phyloP scores from a whole-genome alignment of 2,329 filamentous ascomycete genomes.

The Cordyceps cicadae region DNA sequence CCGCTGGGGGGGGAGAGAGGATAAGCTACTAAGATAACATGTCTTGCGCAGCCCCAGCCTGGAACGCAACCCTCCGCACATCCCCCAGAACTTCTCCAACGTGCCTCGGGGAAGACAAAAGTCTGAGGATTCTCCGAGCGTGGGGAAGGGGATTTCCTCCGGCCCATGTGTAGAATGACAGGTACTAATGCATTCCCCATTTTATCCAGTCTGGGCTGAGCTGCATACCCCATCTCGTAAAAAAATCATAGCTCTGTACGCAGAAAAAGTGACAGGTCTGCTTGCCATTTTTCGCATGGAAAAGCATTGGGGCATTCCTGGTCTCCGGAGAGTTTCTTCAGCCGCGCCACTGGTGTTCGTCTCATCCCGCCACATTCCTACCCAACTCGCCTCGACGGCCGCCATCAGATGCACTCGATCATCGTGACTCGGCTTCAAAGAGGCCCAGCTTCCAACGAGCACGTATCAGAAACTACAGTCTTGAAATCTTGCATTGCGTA shows the following conservation, averaged over 20 bases:
- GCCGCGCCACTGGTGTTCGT: background rate
- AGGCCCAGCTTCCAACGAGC: background rate
- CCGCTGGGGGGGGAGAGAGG: too few relatives aligned
- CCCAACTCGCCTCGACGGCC: background rate
- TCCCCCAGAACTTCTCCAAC: background rate
- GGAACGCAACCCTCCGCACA: conserved; percentile 1
- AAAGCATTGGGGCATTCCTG: background rate
- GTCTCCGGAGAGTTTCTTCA: background rate
- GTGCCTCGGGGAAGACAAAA: background rate
- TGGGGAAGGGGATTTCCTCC: background rate
- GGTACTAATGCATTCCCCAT: background rate
- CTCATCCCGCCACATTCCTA: conserved; percentile 2
- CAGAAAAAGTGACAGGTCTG: background rate
- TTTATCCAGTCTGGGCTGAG: background rate
- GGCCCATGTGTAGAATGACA: background rate
- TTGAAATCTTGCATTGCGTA: background rate
- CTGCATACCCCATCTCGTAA: background rate
- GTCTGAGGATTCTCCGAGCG: background rate
- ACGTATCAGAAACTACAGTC: background rate
- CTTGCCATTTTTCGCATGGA: background rate
- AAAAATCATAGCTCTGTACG: background rate
- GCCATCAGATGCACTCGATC: background rate
- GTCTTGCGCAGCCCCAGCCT: conserved; percentile 2
- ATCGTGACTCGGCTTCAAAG: background rate
- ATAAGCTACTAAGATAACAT: too few relatives aligned